Conservation (phyloP, 805 yeast species). For the Sugiyamaella mastotermitis region DNA sequence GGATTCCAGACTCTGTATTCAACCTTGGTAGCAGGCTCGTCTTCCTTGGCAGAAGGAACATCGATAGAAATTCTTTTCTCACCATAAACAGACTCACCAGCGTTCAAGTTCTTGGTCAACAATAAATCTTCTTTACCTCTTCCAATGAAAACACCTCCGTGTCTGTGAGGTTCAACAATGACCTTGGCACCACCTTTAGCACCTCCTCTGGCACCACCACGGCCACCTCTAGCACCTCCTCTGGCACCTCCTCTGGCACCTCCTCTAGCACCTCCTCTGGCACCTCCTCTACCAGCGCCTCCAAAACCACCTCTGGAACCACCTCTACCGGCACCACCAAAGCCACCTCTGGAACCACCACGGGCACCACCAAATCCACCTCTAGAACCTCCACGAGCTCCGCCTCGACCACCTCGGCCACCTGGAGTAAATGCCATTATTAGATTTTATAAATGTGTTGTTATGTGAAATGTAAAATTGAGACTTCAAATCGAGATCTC, state of each 20-base stretch:
- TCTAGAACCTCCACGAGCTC: slow-evolving; percentile 31
- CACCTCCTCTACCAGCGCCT: slow-evolving; percentile 27
- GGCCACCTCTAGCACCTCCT: slow-evolving; percentile 51
- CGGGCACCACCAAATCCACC: slow-evolving; percentile 36
- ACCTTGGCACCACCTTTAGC: slow-evolving; percentile 81
- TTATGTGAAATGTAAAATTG: no score
- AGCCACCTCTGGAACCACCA: slow-evolving; percentile 24
- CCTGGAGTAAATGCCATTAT: slow-evolving; percentile 72
- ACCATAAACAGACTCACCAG: slow-evolving; percentile 98
- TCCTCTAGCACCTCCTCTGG: slow-evolving; percentile 30
- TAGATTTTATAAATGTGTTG: slow-evolving; percentile 3
- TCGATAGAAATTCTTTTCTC: slow-evolving; percentile 94
- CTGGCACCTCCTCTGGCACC: slow-evolving; percentile 46
- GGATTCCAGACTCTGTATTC: slow-evolving; percentile 99
- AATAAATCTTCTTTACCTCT: slow-evolving; percentile 99
- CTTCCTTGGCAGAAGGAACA: slow-evolving; percentile 82
- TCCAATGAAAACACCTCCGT: slow-evolving; percentile 96
- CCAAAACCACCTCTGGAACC: slow-evolving; percentile 36
- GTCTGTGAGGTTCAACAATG: slow-evolving; percentile 97
- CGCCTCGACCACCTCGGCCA: slow-evolving; percentile 36
- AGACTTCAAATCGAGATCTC: no score
- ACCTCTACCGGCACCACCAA: slow-evolving; percentile 43
- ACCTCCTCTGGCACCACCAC: slow-evolving; percentile 52
- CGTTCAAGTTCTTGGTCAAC: slow-evolving; percentile 94
- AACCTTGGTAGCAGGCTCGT: slow-evolving; percentile 63